These are phyloP conservation scores for Talaromyces sp. DNA, from an alignment of 2,329 filamentous ascomycete genomes.

Conservation along the genomic window DNA sequence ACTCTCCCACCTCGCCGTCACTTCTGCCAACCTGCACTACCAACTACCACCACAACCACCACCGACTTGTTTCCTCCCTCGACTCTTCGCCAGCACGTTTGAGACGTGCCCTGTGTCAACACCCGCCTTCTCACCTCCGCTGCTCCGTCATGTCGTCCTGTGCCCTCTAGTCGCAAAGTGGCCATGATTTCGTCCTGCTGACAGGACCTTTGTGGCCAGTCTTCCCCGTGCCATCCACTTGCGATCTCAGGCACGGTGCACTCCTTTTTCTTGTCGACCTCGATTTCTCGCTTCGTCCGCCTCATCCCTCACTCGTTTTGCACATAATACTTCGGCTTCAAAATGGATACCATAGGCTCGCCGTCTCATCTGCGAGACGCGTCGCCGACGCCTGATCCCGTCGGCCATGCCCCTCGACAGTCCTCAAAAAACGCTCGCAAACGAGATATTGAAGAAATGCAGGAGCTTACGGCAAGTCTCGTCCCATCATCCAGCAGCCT, in stretches of 20 bases:
- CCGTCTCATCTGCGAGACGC: slow-evolving; percentile 13
- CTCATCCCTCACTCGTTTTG: neutral
- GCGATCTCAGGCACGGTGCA: neutral
- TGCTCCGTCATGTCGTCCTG: slow-evolving; percentile 5
- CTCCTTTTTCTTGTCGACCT: neutral
- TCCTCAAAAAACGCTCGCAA: slow-evolving; percentile 13
- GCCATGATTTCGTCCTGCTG: slow-evolving; percentile 11
- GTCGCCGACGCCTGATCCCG: slow-evolving; percentile 10
- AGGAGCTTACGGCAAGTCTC: slow-evolving; percentile 18
- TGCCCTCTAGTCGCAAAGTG: slow-evolving; percentile 5
- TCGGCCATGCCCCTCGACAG: slow-evolving; percentile 5
- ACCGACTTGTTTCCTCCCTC: neutral
- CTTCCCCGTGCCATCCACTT: neutral
- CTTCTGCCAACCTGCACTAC: neutral
- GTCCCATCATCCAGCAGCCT: slow-evolving; percentile 39
- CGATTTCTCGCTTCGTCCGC: neutral
- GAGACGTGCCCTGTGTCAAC: neutral
- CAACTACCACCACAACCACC: neutral
- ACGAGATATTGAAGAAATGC: slow-evolving; percentile 26
- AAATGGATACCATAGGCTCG: slow-evolving; percentile 10
- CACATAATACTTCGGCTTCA: neutral
- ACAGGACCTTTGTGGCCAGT: slow-evolving; percentile 11
- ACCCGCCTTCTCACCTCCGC: neutral
- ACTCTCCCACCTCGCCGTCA: neutral
- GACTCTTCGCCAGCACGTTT: neutral